Conservation (phyloP, 331 rosid species). For the Erythrophleum ivorense region DNA sequence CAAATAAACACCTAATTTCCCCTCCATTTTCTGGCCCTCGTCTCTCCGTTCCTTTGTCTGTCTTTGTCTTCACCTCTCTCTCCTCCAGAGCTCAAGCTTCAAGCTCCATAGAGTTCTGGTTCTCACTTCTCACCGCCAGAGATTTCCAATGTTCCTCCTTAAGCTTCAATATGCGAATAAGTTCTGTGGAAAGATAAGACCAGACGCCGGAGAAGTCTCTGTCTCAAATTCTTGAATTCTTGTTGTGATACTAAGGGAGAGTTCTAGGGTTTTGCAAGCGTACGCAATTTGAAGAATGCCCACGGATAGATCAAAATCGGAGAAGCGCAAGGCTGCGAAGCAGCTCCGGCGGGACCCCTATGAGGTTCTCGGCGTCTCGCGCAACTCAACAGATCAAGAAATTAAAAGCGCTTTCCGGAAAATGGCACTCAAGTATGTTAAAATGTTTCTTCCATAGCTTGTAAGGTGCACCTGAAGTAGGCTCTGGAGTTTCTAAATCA, state of each 20-base stretch:
- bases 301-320: conserved; percentile 75
- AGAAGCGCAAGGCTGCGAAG: conserved; percentile 64
- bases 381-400: conserved; percentile 92
- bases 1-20: conserved; percentile 45
- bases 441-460: not conserved
- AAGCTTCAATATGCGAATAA: not conserved
- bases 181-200: conserved; percentile 11
- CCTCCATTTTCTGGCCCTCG: conserved; percentile 52
- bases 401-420: conserved; percentile 88
- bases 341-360: conserved; percentile 89
- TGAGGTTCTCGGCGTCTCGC: conserved; percentile 86
- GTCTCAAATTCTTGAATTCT: conserved; percentile 36
- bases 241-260: not conserved
- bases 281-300: conserved; percentile 60
- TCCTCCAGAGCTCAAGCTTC: conserved; percentile 52
- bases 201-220: not conserved
- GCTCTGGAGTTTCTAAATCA: not conserved
- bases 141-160: conserved; percentile 21
- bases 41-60: conserved; percentile 29
- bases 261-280: conserved; percentile 60
- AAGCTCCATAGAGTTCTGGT: conserved; percentile 55
- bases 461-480: conserved; percentile 1
- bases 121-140: conserved; percentile 43
- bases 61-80: conserved; percentile 36
- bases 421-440: conserved; percentile 92